Base-by-base conservation (phyloP, 1,284 basidiomycete species). In the Naganishia sp. region DNA sequence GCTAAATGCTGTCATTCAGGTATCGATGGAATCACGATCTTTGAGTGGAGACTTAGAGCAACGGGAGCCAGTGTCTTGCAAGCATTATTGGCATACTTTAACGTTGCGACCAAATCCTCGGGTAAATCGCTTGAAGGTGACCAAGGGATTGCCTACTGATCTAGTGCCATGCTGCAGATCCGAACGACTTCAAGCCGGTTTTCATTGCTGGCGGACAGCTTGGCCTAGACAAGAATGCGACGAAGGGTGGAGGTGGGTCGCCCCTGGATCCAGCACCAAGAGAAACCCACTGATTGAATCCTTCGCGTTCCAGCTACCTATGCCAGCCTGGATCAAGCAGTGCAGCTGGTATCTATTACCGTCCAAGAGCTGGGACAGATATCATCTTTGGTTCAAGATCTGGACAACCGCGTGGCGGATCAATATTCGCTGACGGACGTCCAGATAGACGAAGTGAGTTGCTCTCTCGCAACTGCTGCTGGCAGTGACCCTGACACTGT, bases 181-280 rank as follows among this genome's bases (percentile, higher is more conserved):
- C 41, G 46, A 56, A 53, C 45, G 56, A 66, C 9, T 57, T 66
- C 42, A 60, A 66, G 46, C 65, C 65, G 7, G 65, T 66, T 17
- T 61, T 66, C 45, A 66, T 66, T 39, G 65, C 65, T 13, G 65
- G 65, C 39, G 65, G 65, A n/a, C 65, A 66, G 45, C 58, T 66
- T 25, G 65, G 65, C 3, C 28, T 61, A 25, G 65, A 66, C 41
- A 58, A 57, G 39, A 58, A 66, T 35, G 65, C 65, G 2, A 66
- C 65, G n/a, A 60, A 53, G 39, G 65, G 65, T 17, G 65, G 65
- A 61, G 65, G 65, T 66, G 23, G n/a, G 57, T 46, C 28, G 55
- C 6, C n/a, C n/a, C 13, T 49, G n/a, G 23, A 15, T 39, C 25
- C 23, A 41, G 18, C 6, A 6, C 10, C 11, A 25, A 3, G 18